Evolutionary conservation across 441 rosid genomes (phyloP).

Genomic region (Melastoma candidum): DNA sequence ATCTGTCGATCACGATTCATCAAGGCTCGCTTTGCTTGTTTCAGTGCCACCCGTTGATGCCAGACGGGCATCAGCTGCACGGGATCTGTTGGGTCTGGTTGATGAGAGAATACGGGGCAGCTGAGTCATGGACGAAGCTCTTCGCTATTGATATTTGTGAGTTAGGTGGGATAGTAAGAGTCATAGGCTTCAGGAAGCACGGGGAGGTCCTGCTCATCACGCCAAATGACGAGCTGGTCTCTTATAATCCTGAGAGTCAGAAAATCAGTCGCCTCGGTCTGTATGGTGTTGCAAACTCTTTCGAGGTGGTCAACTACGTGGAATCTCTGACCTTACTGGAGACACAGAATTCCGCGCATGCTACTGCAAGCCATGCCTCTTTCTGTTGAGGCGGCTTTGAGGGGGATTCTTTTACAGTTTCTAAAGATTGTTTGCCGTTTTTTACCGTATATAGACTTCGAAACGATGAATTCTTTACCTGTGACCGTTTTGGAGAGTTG

Average conservation of each 20-base stretch:
- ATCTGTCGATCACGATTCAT: constrained; percentile 2
- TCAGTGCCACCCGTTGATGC: constrained; percentile 6
- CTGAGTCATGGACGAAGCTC: constrained; percentile 6
- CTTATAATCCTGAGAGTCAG: constrained; percentile 4
- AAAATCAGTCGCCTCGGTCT: constrained; percentile 1
- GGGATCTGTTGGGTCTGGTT: constrained; percentile 10
- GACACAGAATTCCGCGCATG: neutral
- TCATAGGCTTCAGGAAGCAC: constrained; percentile 4
- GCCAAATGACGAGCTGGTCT: constrained; percentile 4
- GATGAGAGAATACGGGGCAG: neutral
- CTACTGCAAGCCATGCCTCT: too few species aligned
- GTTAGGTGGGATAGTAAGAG: neutral
- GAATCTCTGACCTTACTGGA: constrained; percentile 10
- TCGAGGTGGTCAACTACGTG: constrained; percentile 4
- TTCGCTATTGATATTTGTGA: neutral
- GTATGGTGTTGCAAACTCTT: constrained; percentile 7
- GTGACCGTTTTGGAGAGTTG: too few species aligned
- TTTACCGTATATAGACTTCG: too few species aligned
- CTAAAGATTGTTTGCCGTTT: too few species aligned
- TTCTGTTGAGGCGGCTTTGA: too few species aligned
- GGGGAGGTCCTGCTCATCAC: constrained; percentile 4
- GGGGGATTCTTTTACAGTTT: too few species aligned
- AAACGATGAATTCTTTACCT: too few species aligned
- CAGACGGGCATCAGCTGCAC: neutral
- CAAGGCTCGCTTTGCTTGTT: constrained; percentile 7